Conservation (phyloP, 208 protist genomes). For the Acanthamoeba lenticulata region DNA sequence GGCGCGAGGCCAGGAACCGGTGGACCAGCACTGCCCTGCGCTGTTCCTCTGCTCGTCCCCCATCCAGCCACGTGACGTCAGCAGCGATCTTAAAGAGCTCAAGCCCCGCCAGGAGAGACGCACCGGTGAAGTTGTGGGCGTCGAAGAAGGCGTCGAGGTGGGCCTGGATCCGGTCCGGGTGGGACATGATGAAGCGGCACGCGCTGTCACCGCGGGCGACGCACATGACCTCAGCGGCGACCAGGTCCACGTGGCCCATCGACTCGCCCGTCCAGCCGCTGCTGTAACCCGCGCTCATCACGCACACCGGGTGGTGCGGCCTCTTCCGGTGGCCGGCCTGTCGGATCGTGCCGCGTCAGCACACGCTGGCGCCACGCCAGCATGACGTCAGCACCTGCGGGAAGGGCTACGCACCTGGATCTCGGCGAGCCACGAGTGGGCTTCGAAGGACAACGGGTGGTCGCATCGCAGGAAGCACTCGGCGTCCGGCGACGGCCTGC, state of each 20-base stretch:
- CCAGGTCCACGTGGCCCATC: neutral
- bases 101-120: too few relatives aligned
- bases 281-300: constrained; percentile 61
- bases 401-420: neutral
- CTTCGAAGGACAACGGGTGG: constrained; percentile 4
- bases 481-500: neutral
- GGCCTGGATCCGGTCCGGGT: neutral
- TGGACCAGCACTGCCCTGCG: neutral
- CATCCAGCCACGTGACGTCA: too few relatives aligned
- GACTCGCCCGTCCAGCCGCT: constrained; percentile 35
- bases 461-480: neutral
- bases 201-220: neutral
- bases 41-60: neutral
- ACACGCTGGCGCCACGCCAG: too few relatives aligned
- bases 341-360: too few relatives aligned
- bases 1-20: constrained; percentile 5
- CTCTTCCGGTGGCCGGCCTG: neutral
- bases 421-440: neutral
- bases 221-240: constrained; percentile 57
- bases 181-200: constrained; percentile 37
- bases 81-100: too few relatives aligned
- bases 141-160: constrained; percentile 13
- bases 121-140: constrained; percentile 25
- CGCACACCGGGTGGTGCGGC: constrained; percentile 13
- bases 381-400: too few relatives aligned